Conservation (phyloP, 2,329 filamentous ascomycete species). For the Fusarium sp. region DNA sequence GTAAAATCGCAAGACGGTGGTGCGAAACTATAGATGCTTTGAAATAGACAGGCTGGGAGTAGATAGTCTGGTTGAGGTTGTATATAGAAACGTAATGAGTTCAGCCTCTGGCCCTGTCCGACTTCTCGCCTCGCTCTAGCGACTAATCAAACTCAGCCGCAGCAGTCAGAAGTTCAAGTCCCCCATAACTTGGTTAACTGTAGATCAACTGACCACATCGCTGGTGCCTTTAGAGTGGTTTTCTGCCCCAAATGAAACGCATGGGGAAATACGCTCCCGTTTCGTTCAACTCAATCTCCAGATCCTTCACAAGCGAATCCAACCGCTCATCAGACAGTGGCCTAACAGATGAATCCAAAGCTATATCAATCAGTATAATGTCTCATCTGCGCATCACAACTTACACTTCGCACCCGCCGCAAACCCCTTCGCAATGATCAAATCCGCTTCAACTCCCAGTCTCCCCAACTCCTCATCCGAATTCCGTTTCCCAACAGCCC, state of each 20-base stretch:
- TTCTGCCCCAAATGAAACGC: conserved; percentile 21
- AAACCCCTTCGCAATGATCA: conserved; percentile 16
- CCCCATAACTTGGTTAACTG: not conserved
- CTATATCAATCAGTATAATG: not conserved
- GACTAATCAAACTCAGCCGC: no score
- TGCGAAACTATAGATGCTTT: not conserved
- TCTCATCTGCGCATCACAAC: accelerated
- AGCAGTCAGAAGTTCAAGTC: no score
- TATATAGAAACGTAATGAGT: no score
- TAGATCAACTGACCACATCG: not conserved
- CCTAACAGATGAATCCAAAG: not conserved
- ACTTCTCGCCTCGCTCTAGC: no score
- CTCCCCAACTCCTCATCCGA: not conserved
- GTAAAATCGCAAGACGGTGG: not conserved
- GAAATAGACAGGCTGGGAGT: no score
- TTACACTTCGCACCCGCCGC: conserved; percentile 14
- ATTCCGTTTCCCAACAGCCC: conserved; percentile 1
- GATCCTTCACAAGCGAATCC: not conserved
- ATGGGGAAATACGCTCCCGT: conserved; percentile 6
- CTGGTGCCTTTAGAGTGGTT: not conserved
- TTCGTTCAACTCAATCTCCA: not conserved
- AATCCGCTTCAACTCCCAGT: conserved; percentile 1
- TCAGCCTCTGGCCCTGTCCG: no score
- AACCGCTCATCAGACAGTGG: conserved; percentile 5
- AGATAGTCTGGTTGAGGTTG: no score